phyloP scores from a whole-genome alignment of 768 basidiomycete genomes.

The Amanita muscaria region DNA sequence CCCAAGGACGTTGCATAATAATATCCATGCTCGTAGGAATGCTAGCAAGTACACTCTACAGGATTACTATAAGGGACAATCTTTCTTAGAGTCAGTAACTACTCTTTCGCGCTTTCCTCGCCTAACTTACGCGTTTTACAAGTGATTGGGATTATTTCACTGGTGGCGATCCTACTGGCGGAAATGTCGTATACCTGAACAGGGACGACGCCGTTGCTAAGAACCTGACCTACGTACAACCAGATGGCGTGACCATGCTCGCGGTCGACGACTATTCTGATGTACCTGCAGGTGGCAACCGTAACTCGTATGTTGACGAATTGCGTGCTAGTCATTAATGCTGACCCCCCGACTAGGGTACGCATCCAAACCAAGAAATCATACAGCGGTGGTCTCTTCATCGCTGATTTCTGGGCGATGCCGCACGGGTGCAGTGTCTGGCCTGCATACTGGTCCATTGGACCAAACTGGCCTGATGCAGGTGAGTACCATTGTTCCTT shows the following conservation, averaged over 20 bases:
- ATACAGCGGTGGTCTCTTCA: conserved; percentile 63
- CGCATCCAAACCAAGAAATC: conserved; percentile 58
- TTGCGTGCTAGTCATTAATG: background rate
- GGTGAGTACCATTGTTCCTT: conserved; percentile 23
- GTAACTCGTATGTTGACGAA: conserved; percentile 37
- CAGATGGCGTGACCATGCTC: conserved; percentile 46
- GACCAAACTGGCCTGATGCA: conserved; percentile 40
- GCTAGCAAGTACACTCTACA: conserved; percentile 20
- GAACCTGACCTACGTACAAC: conserved; percentile 54
- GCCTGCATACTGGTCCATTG: conserved; percentile 47
- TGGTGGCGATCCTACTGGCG: conserved; percentile 57
- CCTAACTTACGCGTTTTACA: background rate
- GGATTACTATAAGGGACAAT: conserved; percentile 36
- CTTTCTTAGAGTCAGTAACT: conserved; percentile 48
- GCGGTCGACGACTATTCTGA: conserved; percentile 51
- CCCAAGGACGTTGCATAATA: conserved; percentile 15
- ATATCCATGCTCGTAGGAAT: conserved; percentile 15
- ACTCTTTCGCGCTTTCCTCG: background rate
- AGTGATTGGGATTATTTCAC: conserved; percentile 67
- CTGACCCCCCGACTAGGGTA: conserved; percentile 33
- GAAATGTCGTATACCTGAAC: conserved; percentile 52
- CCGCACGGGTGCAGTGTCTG: conserved; percentile 64
- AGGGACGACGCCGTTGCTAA: conserved; percentile 37
- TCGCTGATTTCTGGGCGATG: conserved; percentile 64
- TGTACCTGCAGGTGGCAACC: conserved; percentile 41